Evolutionary conservation across 202 grass and related monocot species (phyloP).

Genomic region (Bolboschoenoplectus hybrid): DNA sequence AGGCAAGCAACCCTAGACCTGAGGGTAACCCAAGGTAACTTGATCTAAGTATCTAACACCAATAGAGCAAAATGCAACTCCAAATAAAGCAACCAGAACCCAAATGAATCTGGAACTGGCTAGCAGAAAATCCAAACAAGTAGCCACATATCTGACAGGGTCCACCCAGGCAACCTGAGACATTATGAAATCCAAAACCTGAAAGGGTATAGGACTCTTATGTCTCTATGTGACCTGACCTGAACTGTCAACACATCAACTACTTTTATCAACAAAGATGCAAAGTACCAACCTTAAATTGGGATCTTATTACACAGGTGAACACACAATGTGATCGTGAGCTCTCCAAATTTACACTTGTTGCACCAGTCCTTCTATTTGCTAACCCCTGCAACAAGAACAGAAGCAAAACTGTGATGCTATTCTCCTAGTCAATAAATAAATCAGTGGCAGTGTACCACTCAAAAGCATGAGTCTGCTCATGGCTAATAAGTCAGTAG

Average conservation of each 20-base stretch:
- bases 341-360: slow-evolving; percentile 84
- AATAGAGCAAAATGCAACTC: neutral
- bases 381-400: slow-evolving; percentile 63
- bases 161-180: neutral
- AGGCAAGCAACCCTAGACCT: neutral
- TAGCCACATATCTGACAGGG: neutral
- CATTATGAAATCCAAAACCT: neutral
- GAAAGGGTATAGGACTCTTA: neutral
- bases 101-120: slow-evolving; percentile 6
- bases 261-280: slow-evolving; percentile 21
- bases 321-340: slow-evolving; percentile 98
- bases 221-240: neutral
- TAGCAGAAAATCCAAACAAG: neutral
- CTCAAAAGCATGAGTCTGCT: neutral
- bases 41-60: slow-evolving; percentile 6
- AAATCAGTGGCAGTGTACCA: neutral
- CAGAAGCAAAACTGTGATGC: slow-evolving; percentile 30
- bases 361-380: slow-evolving; percentile 83
- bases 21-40: neutral
- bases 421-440: slow-evolving; percentile 6
- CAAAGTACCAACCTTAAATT: slow-evolving; percentile 64
- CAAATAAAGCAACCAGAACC: slow-evolving; percentile 14
- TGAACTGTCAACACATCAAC: neutral
- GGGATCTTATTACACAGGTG: slow-evolving; percentile 85
- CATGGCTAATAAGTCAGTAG: slow-evolving; percentile 1